A percentile compares a stretch with the other conserved stretches of the same genome.
Conservation (phyloP, 768 basidiomycete genomes). For the Austroboletus eburneus region DNA sequence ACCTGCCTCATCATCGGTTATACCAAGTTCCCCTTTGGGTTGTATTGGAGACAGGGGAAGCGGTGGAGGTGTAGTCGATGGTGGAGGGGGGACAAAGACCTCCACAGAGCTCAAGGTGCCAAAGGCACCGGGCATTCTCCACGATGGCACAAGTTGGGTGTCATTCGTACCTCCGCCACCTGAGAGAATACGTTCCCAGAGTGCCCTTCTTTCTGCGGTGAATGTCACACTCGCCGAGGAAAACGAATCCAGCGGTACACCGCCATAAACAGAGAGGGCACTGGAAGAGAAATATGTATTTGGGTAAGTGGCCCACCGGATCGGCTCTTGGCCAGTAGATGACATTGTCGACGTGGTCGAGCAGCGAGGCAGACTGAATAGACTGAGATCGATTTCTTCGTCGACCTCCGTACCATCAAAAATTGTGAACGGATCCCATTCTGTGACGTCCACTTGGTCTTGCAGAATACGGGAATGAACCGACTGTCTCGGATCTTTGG, state of each 20-base stretch:
- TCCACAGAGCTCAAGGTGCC: constrained; percentile 14
- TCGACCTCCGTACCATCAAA: constrained; percentile 36
- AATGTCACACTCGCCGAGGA: constrained; percentile 30
- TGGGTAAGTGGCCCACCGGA: constrained; percentile 65
- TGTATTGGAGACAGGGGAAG: constrained; percentile 24
- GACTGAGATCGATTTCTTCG: constrained; percentile 33
- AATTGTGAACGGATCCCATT: constrained; percentile 31
- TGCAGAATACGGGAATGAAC: constrained; percentile 46
- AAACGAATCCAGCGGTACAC: constrained; percentile 32
- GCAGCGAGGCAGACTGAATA: constrained; percentile 4
- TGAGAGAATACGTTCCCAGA: constrained; percentile 39
- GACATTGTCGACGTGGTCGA: not conserved
- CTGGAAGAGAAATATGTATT: constrained; percentile 52
- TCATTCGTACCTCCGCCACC: constrained; percentile 2
- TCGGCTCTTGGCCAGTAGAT: constrained; percentile 1
- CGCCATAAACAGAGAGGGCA: constrained; percentile 50
- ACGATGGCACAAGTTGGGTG: constrained; percentile 11
- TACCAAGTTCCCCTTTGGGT: too few species aligned
- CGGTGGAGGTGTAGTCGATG: constrained; percentile 29
- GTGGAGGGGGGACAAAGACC: constrained; percentile 31
- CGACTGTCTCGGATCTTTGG: constrained; percentile 48
- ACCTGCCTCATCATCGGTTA: not conserved
- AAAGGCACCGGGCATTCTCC: constrained; percentile 21
- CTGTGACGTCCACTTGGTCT: constrained; percentile 16
- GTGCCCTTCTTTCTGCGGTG: constrained; percentile 33